Base-by-base conservation (phyloP, 208 protist species). In the Herpetomonas tarakana region DNA sequence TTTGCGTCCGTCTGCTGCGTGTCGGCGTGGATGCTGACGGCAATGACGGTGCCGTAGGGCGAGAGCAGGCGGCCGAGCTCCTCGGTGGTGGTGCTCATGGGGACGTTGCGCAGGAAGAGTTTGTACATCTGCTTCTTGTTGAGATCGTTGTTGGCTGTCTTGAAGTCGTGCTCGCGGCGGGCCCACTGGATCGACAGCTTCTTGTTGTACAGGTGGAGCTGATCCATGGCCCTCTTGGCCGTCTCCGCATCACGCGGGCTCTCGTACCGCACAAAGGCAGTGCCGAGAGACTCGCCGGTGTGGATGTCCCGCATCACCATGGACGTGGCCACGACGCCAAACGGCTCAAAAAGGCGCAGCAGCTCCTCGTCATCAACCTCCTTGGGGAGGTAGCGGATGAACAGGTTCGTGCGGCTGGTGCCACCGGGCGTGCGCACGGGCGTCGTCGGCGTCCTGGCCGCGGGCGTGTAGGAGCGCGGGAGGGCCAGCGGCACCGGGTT, bases 91-190 rank as follows among this genome's bases (percentile, higher is more conserved):
- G 72, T 58, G 47, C 66, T 59, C 35, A 67, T 9, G 31, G 78
- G 78, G 24, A 84, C 62, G 60, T 84, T 84, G 62, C 78, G 78
- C 44, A 81, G 28, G 38, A 84, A 84, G 11, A 80, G 74, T 52
- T 84, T 79, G 59, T 77, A 65, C 63, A 81, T 64, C 14, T 41
- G 35, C 35, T 41, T 64, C 41, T 27, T 62, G 21, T 53, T 18
- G 6, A 65, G 71, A 19, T 65, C 72, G 14, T 73, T 28, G 16
- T 63, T 63, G 24, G 70, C 55, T 14, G 72, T 68, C 9, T 50
- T 71, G 56, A 22, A 51, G 63, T 80, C 71, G 61, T 79, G 71
- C 67, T 69, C 54, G 55, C 63, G 45, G 44, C 64, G 60, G 31
- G 77, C 77, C 66, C 65, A 76, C 51, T 65, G 65, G n/a, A 79